Evolutionary conservation across 352 stramenopile genomes (phyloP).

Genomic region (Halophytophthora batemanensis): DNA sequence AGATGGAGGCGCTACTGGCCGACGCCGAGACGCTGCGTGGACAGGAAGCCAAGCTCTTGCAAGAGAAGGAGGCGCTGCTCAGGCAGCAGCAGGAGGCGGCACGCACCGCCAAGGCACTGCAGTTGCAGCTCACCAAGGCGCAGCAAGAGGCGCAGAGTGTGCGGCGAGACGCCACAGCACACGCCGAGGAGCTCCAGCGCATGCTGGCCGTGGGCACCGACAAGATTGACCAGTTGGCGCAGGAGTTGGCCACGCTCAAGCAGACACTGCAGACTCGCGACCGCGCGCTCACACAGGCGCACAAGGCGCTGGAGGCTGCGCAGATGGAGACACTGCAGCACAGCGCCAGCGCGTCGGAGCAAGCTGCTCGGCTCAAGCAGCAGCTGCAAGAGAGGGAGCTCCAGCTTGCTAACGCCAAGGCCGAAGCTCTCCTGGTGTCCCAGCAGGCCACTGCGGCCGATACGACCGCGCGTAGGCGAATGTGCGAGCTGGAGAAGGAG

Average conservation of each 20-base stretch:
- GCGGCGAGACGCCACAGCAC: constrained; percentile 43
- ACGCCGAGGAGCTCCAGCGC: constrained; percentile 41
- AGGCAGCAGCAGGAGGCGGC: constrained; percentile 35
- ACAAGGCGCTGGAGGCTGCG: constrained; percentile 42
- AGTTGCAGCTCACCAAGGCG: constrained; percentile 41
- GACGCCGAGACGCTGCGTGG: constrained; percentile 45
- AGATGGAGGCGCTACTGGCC: constrained; percentile 58
- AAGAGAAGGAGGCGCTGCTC: constrained; percentile 50
- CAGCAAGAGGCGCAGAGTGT: constrained; percentile 52
- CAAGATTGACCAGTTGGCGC: constrained; percentile 42
- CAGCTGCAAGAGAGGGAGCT: constrained; percentile 38
- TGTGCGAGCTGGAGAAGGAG: constrained; percentile 33
- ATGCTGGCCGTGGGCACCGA: constrained; percentile 32
- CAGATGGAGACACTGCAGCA: constrained; percentile 45
- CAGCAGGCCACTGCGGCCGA: constrained; percentile 12
- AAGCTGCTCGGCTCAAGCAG: constrained; percentile 28
- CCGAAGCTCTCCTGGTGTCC: constrained; percentile 21
- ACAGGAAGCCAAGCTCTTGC: constrained; percentile 45
- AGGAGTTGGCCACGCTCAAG: constrained; percentile 36
- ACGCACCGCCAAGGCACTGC: constrained; percentile 30
- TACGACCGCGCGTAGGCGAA: constrained; percentile 22
- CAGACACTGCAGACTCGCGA: constrained; percentile 38
- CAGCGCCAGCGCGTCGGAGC: constrained; percentile 34
- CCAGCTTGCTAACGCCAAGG: constrained; percentile 31
- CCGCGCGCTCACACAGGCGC: constrained; percentile 28